Evolutionary conservation across 2,329 filamentous ascomycete species (phyloP).

Genomic region (Neodidymelliopsis sp.): DNA sequence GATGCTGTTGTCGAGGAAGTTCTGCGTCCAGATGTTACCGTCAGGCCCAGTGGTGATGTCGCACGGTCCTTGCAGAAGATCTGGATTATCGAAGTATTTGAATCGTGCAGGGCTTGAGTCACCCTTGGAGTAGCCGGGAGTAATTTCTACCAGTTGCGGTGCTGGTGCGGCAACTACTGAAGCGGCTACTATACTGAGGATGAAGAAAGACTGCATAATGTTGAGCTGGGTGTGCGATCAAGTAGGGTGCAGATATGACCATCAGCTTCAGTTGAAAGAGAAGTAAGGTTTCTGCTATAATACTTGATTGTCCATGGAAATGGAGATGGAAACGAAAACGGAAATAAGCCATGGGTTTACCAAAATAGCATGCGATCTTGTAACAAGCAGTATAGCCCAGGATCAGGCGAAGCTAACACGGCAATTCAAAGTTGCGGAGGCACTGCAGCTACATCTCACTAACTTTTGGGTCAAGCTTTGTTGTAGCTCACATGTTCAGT

Average conservation of each 20-base stretch:
- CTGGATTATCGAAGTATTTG: constrained; percentile 13
- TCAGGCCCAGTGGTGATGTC: constrained; percentile 17
- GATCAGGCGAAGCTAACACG: not conserved
- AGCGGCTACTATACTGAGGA: not conserved
- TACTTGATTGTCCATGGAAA: no score
- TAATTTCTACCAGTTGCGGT: constrained; percentile 12
- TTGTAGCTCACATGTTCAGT: not conserved
- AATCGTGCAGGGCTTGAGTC: constrained; percentile 13
- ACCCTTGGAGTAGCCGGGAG: constrained; percentile 16
- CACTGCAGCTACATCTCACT: not conserved
- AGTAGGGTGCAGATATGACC: not conserved
- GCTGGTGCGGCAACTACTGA: constrained; percentile 6
- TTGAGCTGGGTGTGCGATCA: not conserved
- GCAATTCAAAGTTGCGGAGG: not conserved
- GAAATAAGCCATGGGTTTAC: not conserved
- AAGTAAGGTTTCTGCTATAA: no score
- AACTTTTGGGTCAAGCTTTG: not conserved
- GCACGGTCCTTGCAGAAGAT: constrained; percentile 14
- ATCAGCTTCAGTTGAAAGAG: no score
- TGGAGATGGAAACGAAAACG: no score
- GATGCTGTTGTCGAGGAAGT: constrained; percentile 18
- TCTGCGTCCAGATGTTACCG: constrained; percentile 19
- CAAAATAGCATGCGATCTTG: not conserved
- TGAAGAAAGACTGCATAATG: not conserved
- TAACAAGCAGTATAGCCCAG: not conserved